Base-by-base conservation (phyloP, 768 basidiomycete species). In the Sistotremastrum suecicum region DNA sequence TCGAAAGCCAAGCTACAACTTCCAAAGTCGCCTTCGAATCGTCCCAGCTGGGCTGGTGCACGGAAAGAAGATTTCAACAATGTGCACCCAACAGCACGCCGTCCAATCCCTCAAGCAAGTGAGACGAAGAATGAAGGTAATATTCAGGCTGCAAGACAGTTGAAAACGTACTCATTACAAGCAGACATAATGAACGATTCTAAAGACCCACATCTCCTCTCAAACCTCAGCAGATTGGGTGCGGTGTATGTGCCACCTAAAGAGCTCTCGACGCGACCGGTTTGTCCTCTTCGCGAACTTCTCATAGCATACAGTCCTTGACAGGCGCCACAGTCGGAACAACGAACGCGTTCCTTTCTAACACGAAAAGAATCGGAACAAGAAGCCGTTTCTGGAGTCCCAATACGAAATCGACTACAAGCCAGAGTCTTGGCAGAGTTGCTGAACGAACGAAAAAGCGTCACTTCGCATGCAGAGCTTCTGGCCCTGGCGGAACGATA, bases 171-270 rank as follows among this genome's bases (percentile, higher is more conserved):
- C 9, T 7, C 35, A 5, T 44, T 10, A 34, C 5, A 7, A 6
- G 4, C 51, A 84, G 83, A 65, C 5, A 76, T 84, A 53, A 67
- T 75, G 45, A 62, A 56, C 44, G 83, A 89, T 52, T 69, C 75
- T n/a, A 67, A 65, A 45, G 84, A 90, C 54, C 81, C 82, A 1
- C 73, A 85, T 30, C 73, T 88, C 43, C 58, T 83, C 53, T 66
- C 72, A 34, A 85, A 82, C 52, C 61, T 90, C 42, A 72, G 52
- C 51, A 65, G 60, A 35, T 64, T 89, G 2, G 84, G 84, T 1
- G 76, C 73, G 8, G 85, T 87, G 28, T 66, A 64, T 33, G 83
- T 88, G 8, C 53, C 72, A 70, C 56, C 73, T 72, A 70, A 64
- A 67, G 47, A 58, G 67, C 5, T 52, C 74, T 43, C 69, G 59